Evolutionary conservation across 805 yeast genomes (phyloP).

Genomic region (Ogataea philodendri): DNA sequence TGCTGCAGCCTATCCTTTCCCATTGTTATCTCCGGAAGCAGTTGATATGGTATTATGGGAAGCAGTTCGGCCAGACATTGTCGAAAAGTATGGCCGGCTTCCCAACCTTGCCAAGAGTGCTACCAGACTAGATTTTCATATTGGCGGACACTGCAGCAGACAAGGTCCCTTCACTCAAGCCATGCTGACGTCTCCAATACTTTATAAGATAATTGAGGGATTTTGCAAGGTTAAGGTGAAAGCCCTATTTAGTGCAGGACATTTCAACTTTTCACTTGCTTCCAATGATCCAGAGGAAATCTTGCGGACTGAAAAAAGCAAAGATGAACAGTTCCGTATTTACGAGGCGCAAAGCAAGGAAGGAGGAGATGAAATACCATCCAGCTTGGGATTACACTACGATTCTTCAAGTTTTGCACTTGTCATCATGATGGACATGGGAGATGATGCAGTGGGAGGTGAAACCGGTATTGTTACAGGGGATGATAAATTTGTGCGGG

Average conservation of each 20-base stretch:
- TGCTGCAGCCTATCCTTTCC: slow-evolving; percentile 55
- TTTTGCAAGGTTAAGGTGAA: slow-evolving; percentile 52
- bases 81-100: slow-evolving; percentile 42
- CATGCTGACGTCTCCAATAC: slow-evolving; percentile 52
- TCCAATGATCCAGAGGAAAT: slow-evolving; percentile 22
- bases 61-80: slow-evolving; percentile 41
- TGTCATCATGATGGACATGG: slow-evolving; percentile 47
- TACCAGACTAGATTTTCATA: slow-evolving; percentile 41
- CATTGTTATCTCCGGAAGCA: slow-evolving; percentile 57
- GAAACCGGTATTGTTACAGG: slow-evolving; percentile 48
- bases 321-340: slow-evolving; percentile 18
- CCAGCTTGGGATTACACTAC: slow-evolving; percentile 46
- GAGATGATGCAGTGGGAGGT: slow-evolving; percentile 50
- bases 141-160: slow-evolving; percentile 47
- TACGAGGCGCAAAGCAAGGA: slow-evolving; percentile 18
- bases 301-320: slow-evolving; percentile 9
- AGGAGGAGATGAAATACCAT: slow-evolving; percentile 40
- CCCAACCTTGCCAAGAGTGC: slow-evolving; percentile 32
- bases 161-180: slow-evolving; percentile 43
- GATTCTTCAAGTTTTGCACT: slow-evolving; percentile 48
- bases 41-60: slow-evolving; percentile 54
- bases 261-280: slow-evolving; percentile 46
- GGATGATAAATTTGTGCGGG: slow-evolving; percentile 29
- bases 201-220: slow-evolving; percentile 43
- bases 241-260: slow-evolving; percentile 49